These are phyloP conservation scores for Candida montana DNA, from an alignment of 805 yeast genomes.

Conservation along the genomic window DNA sequence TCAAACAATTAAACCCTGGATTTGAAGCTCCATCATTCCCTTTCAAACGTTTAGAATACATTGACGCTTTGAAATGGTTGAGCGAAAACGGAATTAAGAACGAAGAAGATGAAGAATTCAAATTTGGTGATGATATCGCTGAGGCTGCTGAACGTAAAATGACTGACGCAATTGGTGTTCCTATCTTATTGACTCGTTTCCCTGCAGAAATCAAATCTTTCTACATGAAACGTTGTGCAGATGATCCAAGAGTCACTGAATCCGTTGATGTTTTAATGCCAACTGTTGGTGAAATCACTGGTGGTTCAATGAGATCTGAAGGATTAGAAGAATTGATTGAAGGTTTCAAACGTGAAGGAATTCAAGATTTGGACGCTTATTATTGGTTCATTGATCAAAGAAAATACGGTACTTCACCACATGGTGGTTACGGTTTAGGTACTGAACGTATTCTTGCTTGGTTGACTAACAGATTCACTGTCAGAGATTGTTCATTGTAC, in stretches of 20 bases:
- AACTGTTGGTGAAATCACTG: constrained; percentile 97
- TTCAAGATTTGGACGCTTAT: constrained; percentile 66
- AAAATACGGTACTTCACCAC: constrained; percentile 96
- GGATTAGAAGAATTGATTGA: constrained; percentile 76
- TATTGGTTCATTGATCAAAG: constrained; percentile 97
- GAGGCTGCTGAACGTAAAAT: constrained; percentile 99
- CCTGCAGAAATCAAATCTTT: constrained; percentile 96
- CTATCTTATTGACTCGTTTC: constrained; percentile 88
- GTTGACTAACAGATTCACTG: constrained; percentile 97
- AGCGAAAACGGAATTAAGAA: constrained; percentile 90
- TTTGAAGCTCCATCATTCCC: constrained; percentile 81
- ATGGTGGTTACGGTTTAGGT: constrained; percentile 99
- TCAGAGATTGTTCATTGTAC: constrained; percentile 94
- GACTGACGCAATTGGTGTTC: constrained; percentile 92
- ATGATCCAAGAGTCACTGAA: constrained; percentile 93
- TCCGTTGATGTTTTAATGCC: constrained; percentile 99
- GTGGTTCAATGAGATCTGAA: constrained; percentile 97
- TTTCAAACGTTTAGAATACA: constrained; percentile 86
- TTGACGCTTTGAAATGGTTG: constrained; percentile 91
- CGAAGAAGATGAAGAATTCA: constrained; percentile 90
- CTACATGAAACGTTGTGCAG: constrained; percentile 91
- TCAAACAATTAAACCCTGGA: constrained; percentile 87
- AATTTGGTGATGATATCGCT: constrained; percentile 98
- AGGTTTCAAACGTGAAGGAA: constrained; percentile 90
- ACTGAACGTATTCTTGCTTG: constrained; percentile 97